Evolutionary conservation across 75 land plant genomes (phyloP).

Genomic region (Ceratopteris richardii): DNA sequence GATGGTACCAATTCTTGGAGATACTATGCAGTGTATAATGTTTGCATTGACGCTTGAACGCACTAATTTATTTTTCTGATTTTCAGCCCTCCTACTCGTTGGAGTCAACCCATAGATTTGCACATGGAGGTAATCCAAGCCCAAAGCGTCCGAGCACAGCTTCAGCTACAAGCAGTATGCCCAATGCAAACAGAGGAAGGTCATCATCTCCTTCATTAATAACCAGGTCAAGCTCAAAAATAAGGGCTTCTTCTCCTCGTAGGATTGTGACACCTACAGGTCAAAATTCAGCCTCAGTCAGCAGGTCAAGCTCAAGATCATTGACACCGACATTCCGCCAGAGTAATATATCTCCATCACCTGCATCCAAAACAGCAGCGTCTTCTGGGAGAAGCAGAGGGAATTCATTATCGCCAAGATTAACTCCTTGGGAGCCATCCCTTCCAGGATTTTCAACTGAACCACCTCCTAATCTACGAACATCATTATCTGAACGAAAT

Average conservation of each 20-base stretch:
- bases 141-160: constrained; percentile 45
- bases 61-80: background rate
- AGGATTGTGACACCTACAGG: constrained; percentile 55
- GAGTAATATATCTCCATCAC: constrained; percentile 29
- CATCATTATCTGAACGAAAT: constrained; percentile 54
- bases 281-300: constrained; percentile 31
- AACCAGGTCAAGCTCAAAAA: constrained; percentile 30
- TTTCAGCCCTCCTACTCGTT: background rate
- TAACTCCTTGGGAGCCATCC: constrained; percentile 58
- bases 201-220: constrained; percentile 40
- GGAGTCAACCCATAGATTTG: constrained; percentile 35
- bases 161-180: constrained; percentile 22
- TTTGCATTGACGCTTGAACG: too few species aligned
- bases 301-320: constrained; percentile 25
- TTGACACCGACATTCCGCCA: constrained; percentile 57
- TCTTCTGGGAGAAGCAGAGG: constrained; percentile 41
- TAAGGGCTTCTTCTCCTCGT: constrained; percentile 31
- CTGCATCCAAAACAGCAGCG: constrained; percentile 34
- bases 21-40: background rate
- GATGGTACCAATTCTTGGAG: too few species aligned
- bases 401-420: constrained; percentile 63
- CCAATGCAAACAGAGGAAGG: constrained; percentile 11
- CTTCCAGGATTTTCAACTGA: constrained; percentile 64
- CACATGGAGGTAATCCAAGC: constrained; percentile 46
- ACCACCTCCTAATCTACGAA: constrained; percentile 79